These are phyloP conservation scores for Tripterygium wilfordii DNA, from an alignment of 177 flowering plant genomes.

Conservation along the genomic window DNA sequence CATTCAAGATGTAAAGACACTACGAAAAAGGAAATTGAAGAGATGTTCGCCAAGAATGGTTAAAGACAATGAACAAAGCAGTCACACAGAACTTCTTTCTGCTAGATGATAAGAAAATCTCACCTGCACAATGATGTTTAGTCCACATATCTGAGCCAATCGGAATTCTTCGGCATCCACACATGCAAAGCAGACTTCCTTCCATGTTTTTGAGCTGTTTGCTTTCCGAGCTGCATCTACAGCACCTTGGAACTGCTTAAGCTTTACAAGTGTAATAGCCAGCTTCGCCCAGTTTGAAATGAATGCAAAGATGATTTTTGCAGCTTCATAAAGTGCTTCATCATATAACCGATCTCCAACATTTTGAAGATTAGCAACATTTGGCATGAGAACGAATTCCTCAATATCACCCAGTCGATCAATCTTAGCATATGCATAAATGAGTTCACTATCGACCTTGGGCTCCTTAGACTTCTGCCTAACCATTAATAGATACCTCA, in stretches of 20 bases:
- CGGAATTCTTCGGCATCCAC: constrained; percentile 99
- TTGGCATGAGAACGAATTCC: constrained; percentile 97
- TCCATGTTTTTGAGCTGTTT: constrained; percentile 98
- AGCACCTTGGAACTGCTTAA: constrained; percentile 95
- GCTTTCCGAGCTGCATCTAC: constrained; percentile 99
- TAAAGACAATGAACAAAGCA: background rate
- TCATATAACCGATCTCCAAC: constrained; percentile 96
- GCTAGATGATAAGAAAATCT: background rate
- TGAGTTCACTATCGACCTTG: constrained; percentile 97
- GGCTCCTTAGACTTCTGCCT: constrained; percentile 94
- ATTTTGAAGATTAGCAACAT: constrained; percentile 98
- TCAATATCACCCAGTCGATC: constrained; percentile 94
- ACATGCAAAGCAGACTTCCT: constrained; percentile 99
- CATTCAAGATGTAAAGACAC: background rate
- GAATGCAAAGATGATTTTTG: constrained; percentile 92
- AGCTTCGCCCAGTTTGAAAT: constrained; percentile 98
- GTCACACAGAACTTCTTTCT: too few species aligned
- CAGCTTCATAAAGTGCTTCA: constrained; percentile 93
- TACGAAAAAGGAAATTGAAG: too few species aligned
- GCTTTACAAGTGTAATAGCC: constrained; percentile 82
- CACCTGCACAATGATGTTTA: constrained; percentile 96
- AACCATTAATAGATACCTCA: constrained; percentile 92
- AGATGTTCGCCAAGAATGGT: too few species aligned
- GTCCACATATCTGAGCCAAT: constrained; percentile 97
- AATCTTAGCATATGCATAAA: constrained; percentile 98